Conservation (phyloP, 371 early-diverging fungal genomes). For the Neoconidiobolus thromboides region DNA sequence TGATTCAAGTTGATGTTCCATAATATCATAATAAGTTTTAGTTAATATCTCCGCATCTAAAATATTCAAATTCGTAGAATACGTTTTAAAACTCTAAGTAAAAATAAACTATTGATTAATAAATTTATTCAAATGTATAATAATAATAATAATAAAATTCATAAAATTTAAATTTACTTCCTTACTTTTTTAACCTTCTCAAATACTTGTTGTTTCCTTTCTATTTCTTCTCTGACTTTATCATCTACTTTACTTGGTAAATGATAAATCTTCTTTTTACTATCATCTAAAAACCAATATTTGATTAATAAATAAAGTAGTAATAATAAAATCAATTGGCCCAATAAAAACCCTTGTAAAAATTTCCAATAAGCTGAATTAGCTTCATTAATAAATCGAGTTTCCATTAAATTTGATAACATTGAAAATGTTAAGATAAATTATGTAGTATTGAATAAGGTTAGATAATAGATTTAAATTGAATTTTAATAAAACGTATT, state of each 20-base stretch:
- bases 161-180: not conserved
- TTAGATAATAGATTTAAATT: no score
- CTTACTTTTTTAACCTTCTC: slow-evolving; percentile 4
- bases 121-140: not conserved
- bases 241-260: no score
- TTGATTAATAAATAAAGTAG: slow-evolving; percentile 30
- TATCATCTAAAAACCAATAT: slow-evolving; percentile 37
- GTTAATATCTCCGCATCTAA: slow-evolving; percentile 20
- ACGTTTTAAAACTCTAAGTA: slow-evolving; percentile 8
- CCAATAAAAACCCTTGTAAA: slow-evolving; percentile 28
- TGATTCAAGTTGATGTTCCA: slow-evolving; percentile 52
- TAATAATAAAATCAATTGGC: slow-evolving; percentile 31
- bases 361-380: slow-evolving; percentile 9
- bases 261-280: slow-evolving; percentile 9
- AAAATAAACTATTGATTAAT: no score
- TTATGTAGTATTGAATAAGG: no score
- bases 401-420: no score
- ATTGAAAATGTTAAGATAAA: no score
- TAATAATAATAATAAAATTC: not conserved
- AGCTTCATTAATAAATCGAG: not conserved
- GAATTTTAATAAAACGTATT: no score
- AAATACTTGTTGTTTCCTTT: not conserved
- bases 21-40: slow-evolving; percentile 37
- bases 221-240: not conserved
- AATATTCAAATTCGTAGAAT: slow-evolving; percentile 14